Percentiles rank a stretch among this genome's conserved stretches.
These are phyloP conservation scores for Daldinia sp. DNA, from an alignment of 2,329 filamentous ascomycete genomes.

Conservation along the genomic window DNA sequence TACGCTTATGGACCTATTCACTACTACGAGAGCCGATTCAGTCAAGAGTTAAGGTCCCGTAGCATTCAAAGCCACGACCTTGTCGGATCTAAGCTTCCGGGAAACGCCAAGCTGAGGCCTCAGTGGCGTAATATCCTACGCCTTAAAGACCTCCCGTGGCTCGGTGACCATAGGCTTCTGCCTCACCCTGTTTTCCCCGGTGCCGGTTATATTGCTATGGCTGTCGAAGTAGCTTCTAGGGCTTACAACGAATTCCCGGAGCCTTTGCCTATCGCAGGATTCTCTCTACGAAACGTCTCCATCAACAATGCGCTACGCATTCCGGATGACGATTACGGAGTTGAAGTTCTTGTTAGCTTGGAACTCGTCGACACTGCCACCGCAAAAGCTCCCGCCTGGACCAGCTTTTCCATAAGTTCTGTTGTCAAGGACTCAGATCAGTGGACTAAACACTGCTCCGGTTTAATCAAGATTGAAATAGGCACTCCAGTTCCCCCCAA, in stretches of 20 bases:
- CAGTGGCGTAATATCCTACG: constrained; percentile 45
- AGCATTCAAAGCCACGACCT: constrained; percentile 46
- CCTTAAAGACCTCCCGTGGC: constrained; percentile 31
- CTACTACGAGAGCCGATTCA: constrained; percentile 45
- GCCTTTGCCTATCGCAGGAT: constrained; percentile 25
- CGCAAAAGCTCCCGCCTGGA: constrained; percentile 39
- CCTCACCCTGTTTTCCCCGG: constrained; percentile 32
- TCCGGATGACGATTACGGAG: constrained; percentile 48
- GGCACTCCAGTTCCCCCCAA: not conserved
- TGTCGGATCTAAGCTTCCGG: constrained; percentile 38
- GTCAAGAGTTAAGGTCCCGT: constrained; percentile 42
- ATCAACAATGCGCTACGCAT: constrained; percentile 48
- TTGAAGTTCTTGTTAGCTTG: constrained; percentile 48
- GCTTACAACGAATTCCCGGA: constrained; percentile 23
- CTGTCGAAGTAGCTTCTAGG: constrained; percentile 32
- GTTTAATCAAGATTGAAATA: constrained; percentile 31
- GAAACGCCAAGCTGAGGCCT: constrained; percentile 18
- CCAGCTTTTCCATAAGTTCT: constrained; percentile 50
- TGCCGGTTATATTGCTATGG: constrained; percentile 39
- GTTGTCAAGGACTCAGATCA: constrained; percentile 29
- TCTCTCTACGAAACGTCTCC: constrained; percentile 47
- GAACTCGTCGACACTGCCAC: constrained; percentile 34
- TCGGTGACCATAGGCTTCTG: constrained; percentile 32
- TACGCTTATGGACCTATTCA: constrained; percentile 45
- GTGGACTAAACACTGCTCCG: constrained; percentile 45